Conservation (phyloP, 495 filamentous ascomycete species). For the Daldinia grandis region DNA sequence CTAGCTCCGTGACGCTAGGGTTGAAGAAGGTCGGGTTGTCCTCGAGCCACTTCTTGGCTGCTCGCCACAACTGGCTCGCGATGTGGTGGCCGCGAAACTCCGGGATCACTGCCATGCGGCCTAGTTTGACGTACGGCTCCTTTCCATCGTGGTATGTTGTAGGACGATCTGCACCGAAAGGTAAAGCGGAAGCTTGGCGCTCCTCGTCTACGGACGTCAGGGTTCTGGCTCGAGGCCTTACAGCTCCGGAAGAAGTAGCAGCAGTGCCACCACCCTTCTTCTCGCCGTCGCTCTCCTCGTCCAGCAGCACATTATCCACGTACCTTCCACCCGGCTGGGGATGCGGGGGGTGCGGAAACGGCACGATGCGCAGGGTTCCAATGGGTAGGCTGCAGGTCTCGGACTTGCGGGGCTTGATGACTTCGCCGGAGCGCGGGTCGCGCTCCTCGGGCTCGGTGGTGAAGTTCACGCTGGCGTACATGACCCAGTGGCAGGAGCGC, state of each 20-base stretch:
- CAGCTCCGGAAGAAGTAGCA: neutral
- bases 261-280: neutral
- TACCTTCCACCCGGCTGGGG: conserved; percentile 56
- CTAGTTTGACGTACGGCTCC: conserved; percentile 81
- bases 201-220: conserved; percentile 22
- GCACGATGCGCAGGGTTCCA: conserved; percentile 79
- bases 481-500: conserved; percentile 82
- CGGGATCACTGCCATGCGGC: conserved; percentile 72
- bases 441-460: conserved; percentile 47
- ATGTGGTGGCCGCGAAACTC: conserved; percentile 71
- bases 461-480: conserved; percentile 66
- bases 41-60: conserved; percentile 68
- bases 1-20: conserved; percentile 56
- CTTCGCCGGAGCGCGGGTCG: conserved; percentile 42
- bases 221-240: conserved; percentile 7
- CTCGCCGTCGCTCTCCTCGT: conserved; percentile 20
- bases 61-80: conserved; percentile 67
- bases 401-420: conserved; percentile 47
- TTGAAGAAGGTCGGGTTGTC: conserved; percentile 62
- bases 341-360: conserved; percentile 74
- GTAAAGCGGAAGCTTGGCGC: conserved; percentile 25
- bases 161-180: conserved; percentile 50
- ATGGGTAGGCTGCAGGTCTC: conserved; percentile 61
- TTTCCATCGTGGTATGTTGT: conserved; percentile 61
- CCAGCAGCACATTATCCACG: conserved; percentile 45